Percentiles rank a stretch among this genome's conserved stretches.
These are phyloP conservation scores for Teunomyces gatunensis DNA, from an alignment of 805 yeast species.

Conservation along the genomic window DNA sequence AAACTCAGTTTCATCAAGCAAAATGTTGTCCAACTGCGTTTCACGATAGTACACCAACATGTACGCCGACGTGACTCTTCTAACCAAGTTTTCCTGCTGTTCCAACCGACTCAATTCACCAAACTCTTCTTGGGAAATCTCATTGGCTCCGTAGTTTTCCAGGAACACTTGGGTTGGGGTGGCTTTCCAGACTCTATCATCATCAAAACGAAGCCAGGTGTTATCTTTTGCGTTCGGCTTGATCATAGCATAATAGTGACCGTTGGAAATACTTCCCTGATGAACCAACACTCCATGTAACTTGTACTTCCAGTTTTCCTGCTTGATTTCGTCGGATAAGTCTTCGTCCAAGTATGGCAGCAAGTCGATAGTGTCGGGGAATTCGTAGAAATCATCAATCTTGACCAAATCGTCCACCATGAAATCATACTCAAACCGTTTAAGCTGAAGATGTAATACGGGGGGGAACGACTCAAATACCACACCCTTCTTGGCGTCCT, in stretches of 20 bases:
- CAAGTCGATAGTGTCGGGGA: constrained; percentile 78
- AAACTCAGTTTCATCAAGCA: constrained; percentile 54
- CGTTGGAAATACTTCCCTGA: constrained; percentile 92
- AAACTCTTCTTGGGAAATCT: constrained; percentile 46
- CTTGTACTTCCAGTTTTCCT: constrained; percentile 71
- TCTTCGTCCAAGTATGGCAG: constrained; percentile 71
- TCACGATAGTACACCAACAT: constrained; percentile 92
- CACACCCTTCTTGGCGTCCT: constrained; percentile 96
- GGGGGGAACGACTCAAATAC: constrained; percentile 89
- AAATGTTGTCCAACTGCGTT: constrained; percentile 51
- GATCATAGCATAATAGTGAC: constrained; percentile 94
- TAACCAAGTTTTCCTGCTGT: constrained; percentile 58
- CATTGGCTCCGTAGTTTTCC: constrained; percentile 86
- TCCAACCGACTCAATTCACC: constrained; percentile 55
- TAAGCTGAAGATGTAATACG: constrained; percentile 87
- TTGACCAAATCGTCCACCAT: constrained; percentile 84
- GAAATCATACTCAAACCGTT: constrained; percentile 92
- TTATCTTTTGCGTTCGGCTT: constrained; percentile 67
- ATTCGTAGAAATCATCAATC: constrained; percentile 89
- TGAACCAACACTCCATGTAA: constrained; percentile 95
- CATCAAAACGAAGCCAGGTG: constrained; percentile 90
- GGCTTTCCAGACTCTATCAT: constrained; percentile 88
- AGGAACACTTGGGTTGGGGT: constrained; percentile 83
- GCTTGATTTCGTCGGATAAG: constrained; percentile 34
- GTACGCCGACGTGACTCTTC: constrained; percentile 91